Evolutionary conservation across 805 yeast species (phyloP).

Genomic region (Maudiozyma pseudohumilis): DNA sequence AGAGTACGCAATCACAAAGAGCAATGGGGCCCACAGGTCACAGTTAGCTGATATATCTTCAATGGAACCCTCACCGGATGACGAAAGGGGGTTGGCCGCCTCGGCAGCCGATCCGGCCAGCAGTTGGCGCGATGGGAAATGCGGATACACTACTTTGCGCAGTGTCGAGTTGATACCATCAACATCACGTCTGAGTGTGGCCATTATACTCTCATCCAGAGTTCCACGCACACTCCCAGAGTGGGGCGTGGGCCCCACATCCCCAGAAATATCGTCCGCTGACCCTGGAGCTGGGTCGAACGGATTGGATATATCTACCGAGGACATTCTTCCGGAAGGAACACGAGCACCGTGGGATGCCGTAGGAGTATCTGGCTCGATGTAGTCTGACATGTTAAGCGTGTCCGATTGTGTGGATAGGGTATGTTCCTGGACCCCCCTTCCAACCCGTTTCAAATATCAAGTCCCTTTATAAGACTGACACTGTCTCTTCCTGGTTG

Average conservation of each 20-base stretch:
- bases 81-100: background rate
- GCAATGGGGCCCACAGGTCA: slow-evolving; percentile 31
- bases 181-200: slow-evolving; percentile 26
- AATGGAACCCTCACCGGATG: background rate
- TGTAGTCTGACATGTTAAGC: slow-evolving; percentile 24
- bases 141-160: slow-evolving; percentile 28
- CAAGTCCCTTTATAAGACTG: too few species aligned
- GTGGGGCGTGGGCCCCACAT: too few species aligned
- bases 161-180: slow-evolving; percentile 24
- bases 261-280: background rate
- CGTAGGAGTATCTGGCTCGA: slow-evolving; percentile 15
- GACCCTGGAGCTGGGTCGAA: too few species aligned
- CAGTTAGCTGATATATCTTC: slow-evolving; percentile 13
- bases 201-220: slow-evolving; percentile 23
- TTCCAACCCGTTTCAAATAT: too few species aligned
- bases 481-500: too few species aligned
- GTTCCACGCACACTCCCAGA: slow-evolving; percentile 21
- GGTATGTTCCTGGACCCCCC: too few species aligned
- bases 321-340: background rate
- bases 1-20: slow-evolving; percentile 24
- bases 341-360: too few species aligned
- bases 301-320: slow-evolving; percentile 2
- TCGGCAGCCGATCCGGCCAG: slow-evolving; percentile 1
- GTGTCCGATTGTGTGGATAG: too few species aligned
- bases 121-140: slow-evolving; percentile 15